Evolutionary conservation across 495 filamentous ascomycete species (phyloP), one percentile per base, ranked within the genome.

Genomic region (Podospora australis): DNA sequence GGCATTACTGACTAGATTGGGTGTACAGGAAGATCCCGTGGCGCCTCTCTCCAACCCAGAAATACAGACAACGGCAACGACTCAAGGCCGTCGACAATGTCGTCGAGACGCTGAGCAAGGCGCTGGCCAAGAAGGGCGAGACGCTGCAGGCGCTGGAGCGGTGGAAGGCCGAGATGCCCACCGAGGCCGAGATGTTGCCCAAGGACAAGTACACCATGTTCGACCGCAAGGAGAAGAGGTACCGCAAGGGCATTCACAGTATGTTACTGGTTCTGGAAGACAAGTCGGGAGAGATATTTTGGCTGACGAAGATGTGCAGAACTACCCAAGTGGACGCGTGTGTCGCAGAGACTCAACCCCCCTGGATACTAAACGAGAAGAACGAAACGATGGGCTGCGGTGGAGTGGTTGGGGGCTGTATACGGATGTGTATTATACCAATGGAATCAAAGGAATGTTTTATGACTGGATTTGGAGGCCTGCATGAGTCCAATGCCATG

Each of bases 121-220:
- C 92, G 10, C 75, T 97, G 14, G 68, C 75, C 20, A 87, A 83
- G 62, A 73, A 84, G 57, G 81, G 84, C 43, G 68, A 82, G 62
- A 80, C 68, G 3, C 70, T 86, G 28, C 86, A 84, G 65, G 74
- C 84, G 24, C 70, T 98, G 47, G 81, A 90, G 66, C 73, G 81
- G 55, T 98, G 92, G 92, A 95, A 88, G 70, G 73, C 70, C 44
- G 88, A 95, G 70, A 98, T 98, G 92, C 92, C 92, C 17, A 86
- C 80, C 23, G 92, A 98, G 78, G 79, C 80, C 65, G 89, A 97
- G 75, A 98, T 98, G 92, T 65, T 94, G 64, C 83, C 92, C 36
- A 85, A 81, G 67, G 92, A 98, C 69, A 98, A 98, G 68, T 98
- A 98, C 72, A 95, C 90, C 17, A 83, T 98, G 52, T 98, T 97